Evolutionary conservation across 192 early-diverging fungal species (phyloP).

Genomic region (Mortierella hygrophila): DNA sequence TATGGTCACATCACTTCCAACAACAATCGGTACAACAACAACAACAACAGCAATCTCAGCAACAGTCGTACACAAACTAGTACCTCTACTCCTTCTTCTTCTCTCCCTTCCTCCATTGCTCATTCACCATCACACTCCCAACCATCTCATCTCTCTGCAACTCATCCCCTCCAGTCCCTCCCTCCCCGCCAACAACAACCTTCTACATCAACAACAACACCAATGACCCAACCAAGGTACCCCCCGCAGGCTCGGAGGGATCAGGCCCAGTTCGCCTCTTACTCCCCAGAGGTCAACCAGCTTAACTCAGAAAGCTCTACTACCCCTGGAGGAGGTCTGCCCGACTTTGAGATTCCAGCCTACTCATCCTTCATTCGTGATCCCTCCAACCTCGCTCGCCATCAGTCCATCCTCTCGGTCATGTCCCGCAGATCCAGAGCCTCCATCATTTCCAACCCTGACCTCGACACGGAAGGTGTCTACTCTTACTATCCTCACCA

Average conservation of each 20-base stretch:
- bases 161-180: conserved; percentile 31
- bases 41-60: background rate
- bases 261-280: conserved; percentile 9
- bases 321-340: background rate
- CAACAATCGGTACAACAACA: background rate
- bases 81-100: background rate
- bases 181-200: conserved; percentile 33
- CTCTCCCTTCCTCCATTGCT: background rate
- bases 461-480: conserved; percentile 37
- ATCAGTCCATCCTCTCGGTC: conserved; percentile 44
- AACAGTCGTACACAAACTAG: background rate
- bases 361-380: conserved; percentile 48
- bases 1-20: background rate
- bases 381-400: conserved; percentile 27
- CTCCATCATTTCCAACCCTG: conserved; percentile 49
- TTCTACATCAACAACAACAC: background rate
- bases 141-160: background rate
- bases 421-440: conserved; percentile 33
- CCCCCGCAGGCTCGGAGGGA: conserved; percentile 6
- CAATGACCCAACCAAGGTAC: conserved; percentile 9
- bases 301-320: background rate
- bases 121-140: background rate
- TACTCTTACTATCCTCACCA: conserved; percentile 50
- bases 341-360: conserved; percentile 31
- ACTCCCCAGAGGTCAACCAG: background rate